Evolutionary conservation across 495 filamentous ascomycete species (phyloP).

Genomic region (Lophiotrema nucula): DNA sequence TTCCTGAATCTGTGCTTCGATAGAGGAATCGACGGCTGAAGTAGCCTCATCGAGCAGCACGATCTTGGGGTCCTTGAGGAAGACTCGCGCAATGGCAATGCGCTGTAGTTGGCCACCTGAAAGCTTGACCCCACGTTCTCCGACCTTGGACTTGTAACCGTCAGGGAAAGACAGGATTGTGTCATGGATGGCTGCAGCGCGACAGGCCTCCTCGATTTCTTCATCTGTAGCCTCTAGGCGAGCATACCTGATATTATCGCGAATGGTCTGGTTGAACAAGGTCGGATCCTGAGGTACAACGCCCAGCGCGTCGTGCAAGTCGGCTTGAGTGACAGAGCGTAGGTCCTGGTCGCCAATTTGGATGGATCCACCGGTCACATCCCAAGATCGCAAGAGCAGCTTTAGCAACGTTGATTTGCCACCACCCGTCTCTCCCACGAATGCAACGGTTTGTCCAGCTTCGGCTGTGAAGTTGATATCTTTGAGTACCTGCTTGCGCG

Average conservation of each 20-base stretch:
- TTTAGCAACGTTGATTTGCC: conserved; percentile 37
- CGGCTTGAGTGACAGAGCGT: conserved; percentile 4
- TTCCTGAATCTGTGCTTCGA: conserved; percentile 29
- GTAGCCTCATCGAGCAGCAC: conserved; percentile 37
- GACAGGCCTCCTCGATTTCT: conserved; percentile 48
- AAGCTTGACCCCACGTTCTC: conserved; percentile 27
- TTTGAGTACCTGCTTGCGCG: conserved; percentile 17
- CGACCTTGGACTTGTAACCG: conserved; percentile 37
- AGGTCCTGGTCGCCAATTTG: conserved; percentile 26
- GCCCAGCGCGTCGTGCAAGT: conserved; percentile 22
- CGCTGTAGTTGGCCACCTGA: conserved; percentile 36
- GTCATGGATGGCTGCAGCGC: conserved; percentile 59
- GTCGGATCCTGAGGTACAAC: conserved; percentile 33
- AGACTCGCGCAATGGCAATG: conserved; percentile 32
- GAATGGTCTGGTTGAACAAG: conserved; percentile 45
- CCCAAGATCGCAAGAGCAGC: conserved; percentile 35
- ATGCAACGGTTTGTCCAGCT: conserved; percentile 22
- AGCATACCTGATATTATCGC: conserved; percentile 61
- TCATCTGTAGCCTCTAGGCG: conserved; percentile 47
- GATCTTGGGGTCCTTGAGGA: conserved; percentile 31
- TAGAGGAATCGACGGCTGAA: conserved; percentile 24
- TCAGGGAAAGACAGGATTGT: conserved; percentile 55
- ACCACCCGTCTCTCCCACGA: conserved; percentile 35
- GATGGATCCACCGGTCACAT: conserved; percentile 31
- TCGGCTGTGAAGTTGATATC: conserved; percentile 17